Base-by-base conservation (phyloP, 106 monocot species). In the Dendrobium catenatum region DNA sequence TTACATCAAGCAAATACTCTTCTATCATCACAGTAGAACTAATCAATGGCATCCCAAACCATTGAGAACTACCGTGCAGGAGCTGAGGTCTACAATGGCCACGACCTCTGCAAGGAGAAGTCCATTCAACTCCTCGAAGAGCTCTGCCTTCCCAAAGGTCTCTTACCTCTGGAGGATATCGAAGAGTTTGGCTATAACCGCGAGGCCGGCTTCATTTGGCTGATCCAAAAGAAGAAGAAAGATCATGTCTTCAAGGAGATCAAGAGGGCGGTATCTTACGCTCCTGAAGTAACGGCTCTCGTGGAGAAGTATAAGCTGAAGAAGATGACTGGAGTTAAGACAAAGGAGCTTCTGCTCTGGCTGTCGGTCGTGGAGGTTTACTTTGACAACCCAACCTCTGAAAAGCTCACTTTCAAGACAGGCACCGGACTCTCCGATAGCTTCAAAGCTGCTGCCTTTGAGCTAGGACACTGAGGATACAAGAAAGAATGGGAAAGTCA, bases 111-210 rank as follows among this genome's bases (percentile, higher is more conserved):
- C 37, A 37, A 37, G 37, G 37, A 37, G 37, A 37, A 37, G 37
- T 37, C 46, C 2, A 56, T 81, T 2, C 49, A 81, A n/a, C 74
- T 81, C 16, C 81, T 81, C 20, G 74, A 74, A 42, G 73, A 74
- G 56, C 55, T 81, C 41, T 73, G 81, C 46, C 46, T 81, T 11
- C 81, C 81, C 19, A 73, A 73, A 31, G 81, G 81, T 0, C 56
- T 81, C 20, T 55, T 81, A 3, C 81, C 81, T 19, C 27, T 81
- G 70, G 81, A 75, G 55, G 81, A 81, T 51, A 81, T 75, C 3
- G 56, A 54, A 2, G 81, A 81, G 56, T 81, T 81, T 42, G 81
- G 81, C 15, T 81, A 81, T 73, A 81, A 81, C 42, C 31, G 40
- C 0, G n/a, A 70, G 1, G 19, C 54, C 7, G 74, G 81, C 4